Evolutionary conservation across 305 asterid species (phyloP).

Genomic region (Rubia balearica): DNA sequence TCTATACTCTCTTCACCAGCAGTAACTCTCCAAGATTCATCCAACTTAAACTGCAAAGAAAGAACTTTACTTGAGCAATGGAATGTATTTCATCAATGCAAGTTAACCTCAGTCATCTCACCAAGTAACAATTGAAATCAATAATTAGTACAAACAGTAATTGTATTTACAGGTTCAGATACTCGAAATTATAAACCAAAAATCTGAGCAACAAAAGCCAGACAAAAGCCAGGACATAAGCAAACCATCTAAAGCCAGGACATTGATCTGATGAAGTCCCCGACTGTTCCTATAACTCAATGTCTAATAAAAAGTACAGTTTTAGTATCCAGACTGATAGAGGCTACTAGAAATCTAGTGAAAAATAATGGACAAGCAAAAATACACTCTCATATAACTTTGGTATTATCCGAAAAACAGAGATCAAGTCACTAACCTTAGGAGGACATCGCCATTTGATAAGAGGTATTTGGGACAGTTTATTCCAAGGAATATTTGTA

Average conservation of each 20-base stretch:
- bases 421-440: conserved; percentile 37
- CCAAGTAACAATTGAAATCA: background rate
- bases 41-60: conserved; percentile 44
- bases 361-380: background rate
- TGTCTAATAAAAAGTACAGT: background rate
- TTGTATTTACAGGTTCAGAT: background rate
- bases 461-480: conserved; percentile 63
- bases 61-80: background rate
- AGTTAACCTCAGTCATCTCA: background rate
- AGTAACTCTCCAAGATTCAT: conserved; percentile 52
- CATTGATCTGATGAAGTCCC: background rate
- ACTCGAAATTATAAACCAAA: background rate
- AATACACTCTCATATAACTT: background rate
- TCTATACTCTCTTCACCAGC: conserved; percentile 81
- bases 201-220: background rate
- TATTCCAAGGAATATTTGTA: conserved; percentile 38
- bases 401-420: conserved; percentile 10
- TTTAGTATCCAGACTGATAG: background rate
- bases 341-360: background rate
- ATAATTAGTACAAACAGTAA: background rate
- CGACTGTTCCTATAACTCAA: background rate
- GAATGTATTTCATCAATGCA: background rate
- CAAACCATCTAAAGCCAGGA: background rate
- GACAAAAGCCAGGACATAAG: background rate
- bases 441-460: conserved; percentile 69